Evolutionary conservation across 2,329 filamentous ascomycete species (phyloP).

Genomic region (Tolypocladium tropicale): DNA sequence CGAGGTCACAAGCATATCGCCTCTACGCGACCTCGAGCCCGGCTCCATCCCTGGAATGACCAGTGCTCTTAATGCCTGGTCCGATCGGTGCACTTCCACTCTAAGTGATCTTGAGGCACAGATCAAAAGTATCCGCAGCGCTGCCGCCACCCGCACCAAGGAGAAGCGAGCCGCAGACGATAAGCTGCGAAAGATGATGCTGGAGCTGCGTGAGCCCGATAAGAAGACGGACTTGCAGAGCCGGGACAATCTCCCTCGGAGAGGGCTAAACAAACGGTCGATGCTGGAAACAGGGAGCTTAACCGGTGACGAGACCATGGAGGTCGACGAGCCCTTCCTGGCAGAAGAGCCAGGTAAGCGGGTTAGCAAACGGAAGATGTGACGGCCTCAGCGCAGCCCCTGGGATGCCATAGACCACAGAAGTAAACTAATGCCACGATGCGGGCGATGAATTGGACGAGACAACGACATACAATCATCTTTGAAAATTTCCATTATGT

Average conservation of each 20-base stretch:
- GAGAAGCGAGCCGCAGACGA: slow-evolving; percentile 37
- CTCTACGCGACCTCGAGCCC: slow-evolving; percentile 76
- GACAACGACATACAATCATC: slow-evolving; percentile 10
- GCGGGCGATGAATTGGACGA: slow-evolving; percentile 17
- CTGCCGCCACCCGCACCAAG: slow-evolving; percentile 42
- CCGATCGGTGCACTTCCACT: slow-evolving; percentile 63
- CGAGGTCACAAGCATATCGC: slow-evolving; percentile 68
- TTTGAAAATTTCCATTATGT: neutral
- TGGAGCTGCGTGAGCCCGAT: slow-evolving; percentile 32
- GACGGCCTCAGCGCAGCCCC: slow-evolving; percentile 6
- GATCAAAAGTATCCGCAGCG: slow-evolving; percentile 53
- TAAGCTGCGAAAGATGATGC: slow-evolving; percentile 37
- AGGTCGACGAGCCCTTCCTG: slow-evolving; percentile 42
- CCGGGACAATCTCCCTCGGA: slow-evolving; percentile 15
- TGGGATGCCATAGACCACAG: neutral
- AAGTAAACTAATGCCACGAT: slow-evolving; percentile 14
- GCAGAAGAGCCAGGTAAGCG: slow-evolving; percentile 39
- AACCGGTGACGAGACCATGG: slow-evolving; percentile 41
- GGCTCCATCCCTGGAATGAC: slow-evolving; percentile 61
- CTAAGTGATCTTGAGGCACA: slow-evolving; percentile 67
- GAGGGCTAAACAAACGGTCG: slow-evolving; percentile 19
- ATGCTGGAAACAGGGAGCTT: slow-evolving; percentile 33
- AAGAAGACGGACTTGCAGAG: slow-evolving; percentile 16
- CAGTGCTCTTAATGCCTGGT: slow-evolving; percentile 61
- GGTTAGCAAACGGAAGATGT: slow-evolving; percentile 44